These are phyloP conservation scores for Gamsiella multidivaricata DNA, from an alignment of 192 early-diverging fungal genomes.

Conservation along the genomic window DNA sequence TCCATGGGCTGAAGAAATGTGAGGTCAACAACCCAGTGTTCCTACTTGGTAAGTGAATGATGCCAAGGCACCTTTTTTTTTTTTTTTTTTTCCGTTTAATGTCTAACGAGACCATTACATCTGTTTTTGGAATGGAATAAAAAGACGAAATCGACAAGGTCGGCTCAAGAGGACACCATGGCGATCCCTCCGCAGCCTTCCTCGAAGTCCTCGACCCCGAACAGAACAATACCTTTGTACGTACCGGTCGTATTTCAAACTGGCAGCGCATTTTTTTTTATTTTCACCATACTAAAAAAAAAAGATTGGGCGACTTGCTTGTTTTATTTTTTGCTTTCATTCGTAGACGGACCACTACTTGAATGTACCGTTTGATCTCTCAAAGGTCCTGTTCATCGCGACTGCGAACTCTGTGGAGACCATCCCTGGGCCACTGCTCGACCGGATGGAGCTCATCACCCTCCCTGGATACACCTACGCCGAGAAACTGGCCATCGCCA, in stretches of 20 bases:
- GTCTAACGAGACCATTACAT: no score
- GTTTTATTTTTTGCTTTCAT: no score
- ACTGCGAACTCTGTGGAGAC: constrained; percentile 84
- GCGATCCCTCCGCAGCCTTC: constrained; percentile 83
- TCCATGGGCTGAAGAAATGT: constrained; percentile 75
- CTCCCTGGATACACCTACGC: constrained; percentile 86
- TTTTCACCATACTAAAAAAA: background rate
- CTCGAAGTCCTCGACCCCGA: constrained; percentile 89
- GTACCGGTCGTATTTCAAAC: no score
- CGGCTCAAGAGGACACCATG: constrained; percentile 68
- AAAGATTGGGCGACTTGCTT: no score
- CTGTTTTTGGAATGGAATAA: background rate
- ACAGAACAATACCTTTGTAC: constrained; percentile 82
- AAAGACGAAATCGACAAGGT: constrained; percentile 89
- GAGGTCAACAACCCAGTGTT: constrained; percentile 85
- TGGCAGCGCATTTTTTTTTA: background rate
- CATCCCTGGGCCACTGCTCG: constrained; percentile 80
- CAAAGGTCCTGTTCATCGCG: constrained; percentile 83
- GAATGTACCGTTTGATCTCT: constrained; percentile 72
- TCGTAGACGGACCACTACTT: constrained; percentile 81
- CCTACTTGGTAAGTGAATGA: constrained; percentile 66
- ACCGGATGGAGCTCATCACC: constrained; percentile 87
- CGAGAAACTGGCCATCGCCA: constrained; percentile 84
- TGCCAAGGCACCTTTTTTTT: background rate
- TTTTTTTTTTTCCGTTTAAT: no score